Percentiles rank a stretch among this genome's conserved stretches.
These are phyloP conservation scores for Aspergillus bertholletiae DNA, from an alignment of 495 filamentous ascomycete genomes.

Conservation along the genomic window DNA sequence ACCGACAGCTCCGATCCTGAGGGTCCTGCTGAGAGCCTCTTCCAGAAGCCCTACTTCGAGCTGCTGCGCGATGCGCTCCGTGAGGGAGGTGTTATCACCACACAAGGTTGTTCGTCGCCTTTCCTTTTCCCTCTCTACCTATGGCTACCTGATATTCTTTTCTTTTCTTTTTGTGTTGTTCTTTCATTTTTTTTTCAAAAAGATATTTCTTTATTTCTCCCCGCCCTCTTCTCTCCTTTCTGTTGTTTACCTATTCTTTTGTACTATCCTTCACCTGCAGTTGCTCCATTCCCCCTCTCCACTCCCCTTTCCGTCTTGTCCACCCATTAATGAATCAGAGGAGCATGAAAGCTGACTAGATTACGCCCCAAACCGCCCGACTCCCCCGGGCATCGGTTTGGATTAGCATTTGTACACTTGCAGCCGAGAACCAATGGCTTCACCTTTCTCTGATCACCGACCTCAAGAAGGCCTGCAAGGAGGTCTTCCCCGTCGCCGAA, in stretches of 20 bases:
- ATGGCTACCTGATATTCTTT: neutral
- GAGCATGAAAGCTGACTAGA: slow-evolving; percentile 25
- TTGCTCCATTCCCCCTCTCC: neutral
- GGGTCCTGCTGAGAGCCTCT: slow-evolving; percentile 90
- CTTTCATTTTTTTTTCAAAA: slow-evolving; percentile 1
- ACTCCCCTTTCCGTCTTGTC: neutral
- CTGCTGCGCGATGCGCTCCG: slow-evolving; percentile 82
- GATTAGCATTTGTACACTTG: slow-evolving; percentile 23
- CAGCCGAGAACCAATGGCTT: slow-evolving; percentile 99
- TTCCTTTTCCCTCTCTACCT: slow-evolving; percentile 39
- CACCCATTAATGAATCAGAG: slow-evolving; percentile 3
- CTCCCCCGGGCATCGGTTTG: slow-evolving; percentile 30
- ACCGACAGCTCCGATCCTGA: slow-evolving; percentile 97
- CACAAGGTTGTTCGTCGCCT: slow-evolving; percentile 98
- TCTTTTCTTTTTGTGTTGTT: slow-evolving; percentile 8
- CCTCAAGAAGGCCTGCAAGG: slow-evolving; percentile 92
- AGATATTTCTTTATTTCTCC: slow-evolving; percentile 3
- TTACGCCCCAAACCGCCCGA: slow-evolving; percentile 34
- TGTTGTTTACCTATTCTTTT: neutral
- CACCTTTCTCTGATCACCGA: slow-evolving; percentile 86
- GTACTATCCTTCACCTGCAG: neutral
- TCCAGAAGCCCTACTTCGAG: slow-evolving; percentile 99
- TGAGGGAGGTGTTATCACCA: slow-evolving; percentile 97
- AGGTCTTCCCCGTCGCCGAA: slow-evolving; percentile 96
- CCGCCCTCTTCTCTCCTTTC: slow-evolving; percentile 8